Base-by-base conservation (phyloP, 1,284 basidiomycete genomes). In the Coriolopsis trogii region DNA sequence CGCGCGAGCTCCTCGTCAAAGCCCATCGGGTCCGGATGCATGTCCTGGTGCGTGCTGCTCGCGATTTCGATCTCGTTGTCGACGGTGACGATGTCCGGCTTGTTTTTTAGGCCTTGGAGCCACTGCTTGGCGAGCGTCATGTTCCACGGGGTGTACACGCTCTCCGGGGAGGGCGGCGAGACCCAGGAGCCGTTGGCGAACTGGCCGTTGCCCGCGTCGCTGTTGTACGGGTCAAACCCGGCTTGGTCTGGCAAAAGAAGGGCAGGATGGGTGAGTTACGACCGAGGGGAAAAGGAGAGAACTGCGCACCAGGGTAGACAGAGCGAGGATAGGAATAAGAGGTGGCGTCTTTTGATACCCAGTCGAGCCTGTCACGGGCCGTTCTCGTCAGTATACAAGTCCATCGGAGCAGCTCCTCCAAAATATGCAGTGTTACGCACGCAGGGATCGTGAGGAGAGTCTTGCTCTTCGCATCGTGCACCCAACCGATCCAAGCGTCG, bases 61-160 rank as follows among this genome's bases (percentile, higher is more conserved):
- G 77, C 74, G 50, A 79, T 80, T 61, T 80, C 79, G 25, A 79
- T 79, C 61, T 79, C 78, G 55, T 80, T 80, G 60, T 80, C 78
- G 48, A 80, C 70, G 9, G 40, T 29, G 13, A 79, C 70, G 37
- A 78, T 67, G 5, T 64, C 65, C 1, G 78, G 77, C 59, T 78
- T 78, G 67, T 79, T 71, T 28, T 59, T 62, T 40, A 80, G 62
- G 7, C 71, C 70, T 10, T 66, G 60, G 5, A 79, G 70, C 77
- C 77, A 80, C 31, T 63, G 58, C 49, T 69, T 68, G 0, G 73
- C 76, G 31, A 68, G 53, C 23, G 72, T 64, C 13, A 71, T 71
- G 55, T 77, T 79, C 78, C 78, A 80, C 3, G 74, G 58, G 2
- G 68, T 69, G 61, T 80, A 80, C 1, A 60, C 76, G 40, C 38